These are phyloP conservation scores for Fremontodendron californicum DNA, from an alignment of 345 rosid species.

Conservation along the genomic window DNA sequence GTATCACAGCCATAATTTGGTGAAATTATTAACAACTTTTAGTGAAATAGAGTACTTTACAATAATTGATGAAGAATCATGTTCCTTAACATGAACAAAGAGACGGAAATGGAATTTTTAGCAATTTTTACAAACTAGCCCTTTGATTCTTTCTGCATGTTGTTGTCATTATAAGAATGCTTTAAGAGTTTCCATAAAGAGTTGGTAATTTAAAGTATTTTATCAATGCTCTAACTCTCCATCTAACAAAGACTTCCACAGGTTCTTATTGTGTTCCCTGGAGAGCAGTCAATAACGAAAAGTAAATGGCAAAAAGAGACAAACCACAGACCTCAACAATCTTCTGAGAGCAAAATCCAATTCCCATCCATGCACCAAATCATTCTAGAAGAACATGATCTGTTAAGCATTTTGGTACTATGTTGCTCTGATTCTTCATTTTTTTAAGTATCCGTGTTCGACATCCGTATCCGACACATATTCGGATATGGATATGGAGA, in stretches of 20 bases:
- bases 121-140: background rate
- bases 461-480: too few relatives aligned
- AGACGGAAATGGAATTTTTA: too few relatives aligned
- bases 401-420: conserved; percentile 13
- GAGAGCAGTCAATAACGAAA: background rate
- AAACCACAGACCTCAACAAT: conserved; percentile 60
- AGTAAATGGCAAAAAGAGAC: background rate
- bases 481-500: too few relatives aligned
- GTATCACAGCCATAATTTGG: too few relatives aligned
- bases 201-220: background rate
- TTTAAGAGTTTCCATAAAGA: background rate
- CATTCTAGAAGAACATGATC: conserved; percentile 56
- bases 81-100: too few relatives aligned
- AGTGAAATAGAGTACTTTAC: too few relatives aligned
- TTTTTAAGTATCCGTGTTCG: too few relatives aligned
- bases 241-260: background rate
- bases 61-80: too few relatives aligned
- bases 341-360: conserved; percentile 92
- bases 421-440: too few relatives aligned
- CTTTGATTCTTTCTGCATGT: background rate
- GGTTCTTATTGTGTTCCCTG: background rate
- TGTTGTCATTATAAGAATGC: background rate
- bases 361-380: conserved; percentile 99
- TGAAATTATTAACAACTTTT: too few relatives aligned
- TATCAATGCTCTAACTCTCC: background rate